Evolutionary conservation across 345 rosid genomes (phyloP).

Genomic region (Alliaria petiolata): DNA sequence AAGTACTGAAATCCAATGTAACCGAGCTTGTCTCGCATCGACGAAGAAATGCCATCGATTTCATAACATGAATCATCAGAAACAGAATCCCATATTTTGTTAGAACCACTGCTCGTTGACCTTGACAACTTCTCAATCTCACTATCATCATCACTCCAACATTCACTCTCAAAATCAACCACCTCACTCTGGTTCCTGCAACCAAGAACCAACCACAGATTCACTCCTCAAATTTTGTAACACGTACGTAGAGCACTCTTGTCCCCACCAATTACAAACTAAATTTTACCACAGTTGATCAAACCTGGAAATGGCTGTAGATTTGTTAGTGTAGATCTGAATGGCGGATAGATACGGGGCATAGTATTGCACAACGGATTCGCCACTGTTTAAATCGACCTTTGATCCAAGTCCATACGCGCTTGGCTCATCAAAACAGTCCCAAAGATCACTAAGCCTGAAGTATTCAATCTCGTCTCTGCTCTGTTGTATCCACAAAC

Average conservation of each 20-base stretch:
- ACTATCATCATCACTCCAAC: constrained; percentile 66
- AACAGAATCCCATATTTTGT: constrained; percentile 55
- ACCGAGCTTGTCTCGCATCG: constrained; percentile 44
- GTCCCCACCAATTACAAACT: background rate
- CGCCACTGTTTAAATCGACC: constrained; percentile 32
- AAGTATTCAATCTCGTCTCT: constrained; percentile 51
- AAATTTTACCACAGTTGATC: background rate
- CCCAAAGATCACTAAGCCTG: constrained; percentile 68
- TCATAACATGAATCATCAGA: constrained; percentile 57
- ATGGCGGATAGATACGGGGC: constrained; percentile 74
- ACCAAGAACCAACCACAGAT: constrained; percentile 5
- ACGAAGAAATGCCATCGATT: constrained; percentile 23
- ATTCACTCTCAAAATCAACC: constrained; percentile 51
- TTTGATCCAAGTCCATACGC: constrained; percentile 61
- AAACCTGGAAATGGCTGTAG: constrained; percentile 46
- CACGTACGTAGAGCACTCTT: too few species aligned
- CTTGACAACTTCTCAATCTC: constrained; percentile 54
- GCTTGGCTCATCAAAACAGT: constrained; percentile 64
- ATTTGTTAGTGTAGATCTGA: constrained; percentile 54
- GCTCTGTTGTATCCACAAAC: constrained; percentile 48
- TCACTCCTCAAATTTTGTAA: background rate
- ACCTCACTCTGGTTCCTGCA: constrained; percentile 36
- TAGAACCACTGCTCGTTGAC: constrained; percentile 57
- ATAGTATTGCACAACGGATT: constrained; percentile 51
- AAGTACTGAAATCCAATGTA: constrained; percentile 49